phyloP scores from a whole-genome alignment of 2,329 filamentous ascomycete species.

The Polytolypa hystricis region DNA sequence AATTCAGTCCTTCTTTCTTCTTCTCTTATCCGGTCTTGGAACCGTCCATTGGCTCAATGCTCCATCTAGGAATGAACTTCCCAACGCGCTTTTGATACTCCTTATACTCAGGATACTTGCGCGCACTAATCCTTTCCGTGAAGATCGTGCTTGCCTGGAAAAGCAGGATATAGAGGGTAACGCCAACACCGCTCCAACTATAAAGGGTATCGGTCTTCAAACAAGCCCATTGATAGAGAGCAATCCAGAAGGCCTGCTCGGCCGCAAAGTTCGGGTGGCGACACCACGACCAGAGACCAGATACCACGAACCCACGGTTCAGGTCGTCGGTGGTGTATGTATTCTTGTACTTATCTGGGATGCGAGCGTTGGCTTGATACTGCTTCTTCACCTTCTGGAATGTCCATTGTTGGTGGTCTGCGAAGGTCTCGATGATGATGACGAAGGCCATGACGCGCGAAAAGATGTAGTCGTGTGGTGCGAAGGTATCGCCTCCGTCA shows the following conservation, averaged over 20 bases:
- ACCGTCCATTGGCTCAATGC: constrained; percentile 21
- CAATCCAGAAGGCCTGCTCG: constrained; percentile 83
- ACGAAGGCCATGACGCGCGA: constrained; percentile 45
- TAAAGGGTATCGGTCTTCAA: constrained; percentile 57
- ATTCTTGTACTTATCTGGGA: constrained; percentile 44
- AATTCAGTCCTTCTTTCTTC: too few relatives aligned
- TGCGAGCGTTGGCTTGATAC: constrained; percentile 62
- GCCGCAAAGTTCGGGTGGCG: constrained; percentile 92
- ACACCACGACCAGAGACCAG: constrained; percentile 76
- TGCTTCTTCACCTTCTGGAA: constrained; percentile 71
- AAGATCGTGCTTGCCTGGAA: constrained; percentile 86
- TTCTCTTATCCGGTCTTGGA: constrained; percentile 16
- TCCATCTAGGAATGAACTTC: constrained; percentile 60
- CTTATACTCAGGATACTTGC: constrained; percentile 81
- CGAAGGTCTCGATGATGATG: constrained; percentile 61
- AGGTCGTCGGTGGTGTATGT: constrained; percentile 60
- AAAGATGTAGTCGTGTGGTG: constrained; percentile 50
- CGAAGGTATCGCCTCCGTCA: constrained; percentile 41
- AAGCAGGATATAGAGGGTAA: constrained; percentile 58
- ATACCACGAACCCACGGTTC: constrained; percentile 77
- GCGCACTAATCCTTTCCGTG: constrained; percentile 67
- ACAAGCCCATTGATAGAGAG: constrained; percentile 80
- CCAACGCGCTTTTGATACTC: constrained; percentile 74
- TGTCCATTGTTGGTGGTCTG: constrained; percentile 87
- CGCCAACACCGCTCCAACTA: constrained; percentile 69